Evolutionary conservation across 176 grass and related monocot species (phyloP).

Genomic region (Avena insularis): DNA sequence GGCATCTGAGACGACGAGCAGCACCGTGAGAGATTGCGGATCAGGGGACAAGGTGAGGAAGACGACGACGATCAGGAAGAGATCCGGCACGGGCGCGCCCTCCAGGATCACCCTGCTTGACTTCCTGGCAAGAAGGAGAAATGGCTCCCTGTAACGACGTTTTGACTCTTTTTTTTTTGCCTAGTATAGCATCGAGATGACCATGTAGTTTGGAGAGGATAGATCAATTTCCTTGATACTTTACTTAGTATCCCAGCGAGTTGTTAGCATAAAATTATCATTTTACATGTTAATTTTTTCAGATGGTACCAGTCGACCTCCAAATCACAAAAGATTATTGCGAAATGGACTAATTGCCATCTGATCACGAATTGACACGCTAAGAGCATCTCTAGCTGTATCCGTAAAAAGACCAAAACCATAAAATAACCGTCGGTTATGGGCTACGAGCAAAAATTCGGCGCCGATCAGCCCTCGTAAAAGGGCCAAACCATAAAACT

Average conservation of each 20-base stretch:
- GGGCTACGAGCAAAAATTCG: too few relatives aligned
- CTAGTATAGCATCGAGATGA: not conserved
- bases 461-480: too few relatives aligned
- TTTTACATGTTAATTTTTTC: too few relatives aligned
- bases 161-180: not conserved
- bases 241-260: not conserved
- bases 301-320: too few relatives aligned
- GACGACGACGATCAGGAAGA: slow-evolving; percentile 19
- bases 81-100: not conserved
- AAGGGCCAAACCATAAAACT: too few relatives aligned
- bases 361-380: too few relatives aligned
- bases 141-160: not conserved
- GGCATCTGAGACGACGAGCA: slow-evolving; percentile 2
- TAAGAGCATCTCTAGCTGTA: too few relatives aligned
- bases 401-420: too few relatives aligned
- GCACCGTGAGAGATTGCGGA: not conserved
- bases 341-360: too few relatives aligned
- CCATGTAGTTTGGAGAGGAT: not conserved
- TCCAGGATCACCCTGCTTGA: not conserved
- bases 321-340: too few relatives aligned
- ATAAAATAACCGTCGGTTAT: too few relatives aligned
- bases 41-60: not conserved
- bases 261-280: not conserved
- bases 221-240: too few relatives aligned
- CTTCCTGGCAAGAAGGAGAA: not conserved